Evolutionary conservation across 2,329 filamentous ascomycete species (phyloP), one percentile per base, ranked within the genome.

Genomic region (Penicillium corylophilum): DNA sequence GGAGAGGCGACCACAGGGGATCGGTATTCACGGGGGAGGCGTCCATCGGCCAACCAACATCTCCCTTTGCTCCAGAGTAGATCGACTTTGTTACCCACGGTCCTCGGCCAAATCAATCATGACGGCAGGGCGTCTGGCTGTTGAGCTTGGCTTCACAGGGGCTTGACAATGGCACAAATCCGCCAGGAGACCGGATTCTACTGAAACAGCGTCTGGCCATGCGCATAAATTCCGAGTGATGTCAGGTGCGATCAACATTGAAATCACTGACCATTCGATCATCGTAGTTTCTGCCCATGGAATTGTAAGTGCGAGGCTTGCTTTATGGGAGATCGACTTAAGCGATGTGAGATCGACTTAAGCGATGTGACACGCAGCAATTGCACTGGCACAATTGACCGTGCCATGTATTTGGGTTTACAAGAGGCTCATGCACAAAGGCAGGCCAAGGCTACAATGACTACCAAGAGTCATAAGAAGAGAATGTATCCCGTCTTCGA

Each of bases 401-500:
- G 10, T 10, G 22, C 8, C 10, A 15, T 13, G 18, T 9, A 4
- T 41, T 24, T 3, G 16, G 23, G 9, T 26, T 22, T 41, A 41
- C 39, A 13, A 20, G 8, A 35, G n/a, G 33, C 35, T 5, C 16
- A 38, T 22, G 35, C 16, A 22, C 35, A n/a, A 13, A 18, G 10
- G 9, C 35, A 13, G 35, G 10, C 18, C 35, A 38, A 13, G n/a
- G 6, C 35, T 38, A 38, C 35, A 38, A 22, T 38, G 35, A 38
- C 35, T 13, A 18, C 8, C 16, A 13, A 38, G 9, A 24, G 41
- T 10, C 15, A 46, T 46, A 10, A 9, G 13, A 35, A 24, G 55
- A 53, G 53, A 55, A 70, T 72, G 73, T 79, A 74, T 84, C 84
- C 84, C 82, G 78, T 86, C 81, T 81, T 86, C 83, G 84, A 86